Conservation (phyloP, 257 asterid species). For the Nicotiana otophora region DNA sequence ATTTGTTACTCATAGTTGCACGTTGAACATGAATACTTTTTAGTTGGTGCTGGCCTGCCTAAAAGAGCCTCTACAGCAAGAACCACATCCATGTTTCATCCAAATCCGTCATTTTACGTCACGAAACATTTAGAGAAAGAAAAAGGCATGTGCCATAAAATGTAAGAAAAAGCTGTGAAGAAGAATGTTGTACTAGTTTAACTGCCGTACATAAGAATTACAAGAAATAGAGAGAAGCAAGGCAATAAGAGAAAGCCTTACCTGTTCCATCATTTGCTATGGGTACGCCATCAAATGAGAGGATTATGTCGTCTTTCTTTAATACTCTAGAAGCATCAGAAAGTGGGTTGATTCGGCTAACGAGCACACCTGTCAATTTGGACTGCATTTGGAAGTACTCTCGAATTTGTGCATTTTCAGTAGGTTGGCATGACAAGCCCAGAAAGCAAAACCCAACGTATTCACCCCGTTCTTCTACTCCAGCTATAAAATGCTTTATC, state of each 20-base stretch:
- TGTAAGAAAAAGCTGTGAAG: neutral
- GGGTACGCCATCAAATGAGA: conserved; percentile 84
- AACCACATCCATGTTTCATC: neutral
- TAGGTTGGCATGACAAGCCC: conserved; percentile 93
- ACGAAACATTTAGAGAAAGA: neutral
- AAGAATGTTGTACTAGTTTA: conserved; percentile 3
- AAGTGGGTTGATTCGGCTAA: conserved; percentile 72
- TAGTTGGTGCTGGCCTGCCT: neutral
- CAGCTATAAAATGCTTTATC: conserved; percentile 75
- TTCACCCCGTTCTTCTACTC: conserved; percentile 83
- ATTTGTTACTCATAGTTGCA: neutral
- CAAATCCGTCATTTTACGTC: neutral
- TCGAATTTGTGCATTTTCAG: conserved; percentile 82
- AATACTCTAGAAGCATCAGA: conserved; percentile 63
- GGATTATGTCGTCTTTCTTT: conserved; percentile 76
- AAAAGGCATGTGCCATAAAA: neutral
- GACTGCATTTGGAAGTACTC: conserved; percentile 64
- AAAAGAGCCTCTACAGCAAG: neutral
- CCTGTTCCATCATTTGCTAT: conserved; percentile 98
- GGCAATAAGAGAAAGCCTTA: conserved; percentile 14
- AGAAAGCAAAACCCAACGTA: conserved; percentile 89
- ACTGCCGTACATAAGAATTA: neutral
- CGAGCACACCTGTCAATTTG: conserved; percentile 78
- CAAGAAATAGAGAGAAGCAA: neutral
- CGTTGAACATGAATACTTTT: neutral